Conservation (phyloP, 306 rosid genomes). For the Arachis stenosperma region DNA sequence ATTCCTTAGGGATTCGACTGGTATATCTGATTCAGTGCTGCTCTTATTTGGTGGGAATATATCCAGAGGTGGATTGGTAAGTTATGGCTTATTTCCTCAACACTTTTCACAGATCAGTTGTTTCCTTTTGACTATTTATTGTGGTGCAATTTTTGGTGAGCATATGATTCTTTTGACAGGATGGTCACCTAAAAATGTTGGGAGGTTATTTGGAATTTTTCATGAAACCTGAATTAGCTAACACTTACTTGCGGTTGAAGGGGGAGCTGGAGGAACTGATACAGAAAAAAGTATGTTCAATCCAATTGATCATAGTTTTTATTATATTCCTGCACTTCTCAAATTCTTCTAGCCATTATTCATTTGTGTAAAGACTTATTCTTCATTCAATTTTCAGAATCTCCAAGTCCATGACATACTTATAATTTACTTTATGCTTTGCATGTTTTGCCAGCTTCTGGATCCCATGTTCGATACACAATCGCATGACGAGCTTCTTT, state of each 20-base stretch:
- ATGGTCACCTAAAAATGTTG: conserved; percentile 94
- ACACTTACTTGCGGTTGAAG: conserved; percentile 69
- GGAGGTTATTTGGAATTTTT: conserved; percentile 93
- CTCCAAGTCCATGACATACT: conserved; percentile 32
- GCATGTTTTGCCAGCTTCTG: conserved; percentile 67
- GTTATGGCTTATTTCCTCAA: conserved; percentile 41
- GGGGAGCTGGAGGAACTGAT: conserved; percentile 75
- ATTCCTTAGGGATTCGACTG: conserved; percentile 95
- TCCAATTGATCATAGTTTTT: conserved; percentile 17
- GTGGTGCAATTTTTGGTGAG: conserved; percentile 22
- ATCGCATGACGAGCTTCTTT: conserved; percentile 62
- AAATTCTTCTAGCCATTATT: conserved; percentile 20
- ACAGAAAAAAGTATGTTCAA: conserved; percentile 68
- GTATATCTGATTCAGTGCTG: conserved; percentile 79
- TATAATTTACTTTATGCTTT: conserved; percentile 29
- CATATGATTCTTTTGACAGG: conserved; percentile 56
- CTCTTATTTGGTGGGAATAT: conserved; percentile 90
- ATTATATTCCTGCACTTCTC: not conserved
- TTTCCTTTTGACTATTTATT: conserved; percentile 31
- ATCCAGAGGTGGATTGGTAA: conserved; percentile 75
- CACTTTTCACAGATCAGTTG: conserved; percentile 27
- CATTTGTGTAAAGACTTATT: conserved; percentile 16
- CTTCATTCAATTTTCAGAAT: conserved; percentile 18
- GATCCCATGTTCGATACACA: conserved; percentile 68
- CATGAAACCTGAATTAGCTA: conserved; percentile 83